Evolutionary conservation across 345 rosid species (phyloP), one percentile per base, ranked within the genome.

Genomic region (Nephelium lappaceum): DNA sequence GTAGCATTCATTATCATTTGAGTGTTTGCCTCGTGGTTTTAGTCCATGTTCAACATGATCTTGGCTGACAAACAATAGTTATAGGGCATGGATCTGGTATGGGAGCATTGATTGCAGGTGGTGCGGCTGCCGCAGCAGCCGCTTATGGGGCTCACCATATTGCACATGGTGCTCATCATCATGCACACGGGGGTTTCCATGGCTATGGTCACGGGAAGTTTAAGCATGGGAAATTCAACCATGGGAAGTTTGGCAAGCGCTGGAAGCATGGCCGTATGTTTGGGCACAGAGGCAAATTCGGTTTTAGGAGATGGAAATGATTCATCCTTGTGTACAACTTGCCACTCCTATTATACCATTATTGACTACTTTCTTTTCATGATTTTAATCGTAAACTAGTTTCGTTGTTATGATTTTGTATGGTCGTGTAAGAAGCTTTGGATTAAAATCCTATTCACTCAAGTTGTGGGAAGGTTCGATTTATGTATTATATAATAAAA

Each of bases 151-250:
- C 94, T 71, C 95, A 91, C 81, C 94, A 89, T 60, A 6, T 90
- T 69, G 38, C 90, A 38, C 98, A 92, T 3, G 92, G 95, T 36
- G 11, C 71, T 39, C 83, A 79, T 64, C 82, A 75, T 63, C 62
- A 70, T 12, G 76, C 67, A 5, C 84, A 80, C 18, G 84, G 85
- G 10, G 84, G 85, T 55, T 83, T 68, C 77, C 66, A 82, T 55
- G 92, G 91, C 80, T 81, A 83, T 60, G 87, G 93, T n/a, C 92
- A 83, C n/a, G 98, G 97, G 1, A 89, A 89, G 86, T 91, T 91
- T 78, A 89, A 89, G 85, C 92, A 83, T 5, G 91, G 97, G 1
- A 89, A 89, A 85, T 91, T 91, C 78, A 89, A 89, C 84, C 92
- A 83, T 5, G 91, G 93, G 11, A 93, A 89, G 73, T 91, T 88